These are phyloP conservation scores for Xanthoconium separans DNA, from an alignment of 1,284 basidiomycete genomes.

Conservation along the genomic window DNA sequence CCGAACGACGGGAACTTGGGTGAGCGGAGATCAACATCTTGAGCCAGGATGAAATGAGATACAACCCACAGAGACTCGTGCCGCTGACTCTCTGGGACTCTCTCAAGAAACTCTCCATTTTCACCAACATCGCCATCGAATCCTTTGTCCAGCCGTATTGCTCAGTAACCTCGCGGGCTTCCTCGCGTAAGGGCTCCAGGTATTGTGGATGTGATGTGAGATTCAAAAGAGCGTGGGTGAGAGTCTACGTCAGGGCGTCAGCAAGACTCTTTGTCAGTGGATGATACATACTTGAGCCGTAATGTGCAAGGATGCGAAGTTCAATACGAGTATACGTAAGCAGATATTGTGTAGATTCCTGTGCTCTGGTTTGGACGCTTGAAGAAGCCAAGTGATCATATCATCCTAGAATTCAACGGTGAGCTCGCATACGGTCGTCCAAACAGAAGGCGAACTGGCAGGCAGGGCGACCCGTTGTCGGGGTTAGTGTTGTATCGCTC, in stretches of 20 bases:
- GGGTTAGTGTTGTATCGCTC: slow-evolving; percentile 16
- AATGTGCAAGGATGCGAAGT: slow-evolving; percentile 44
- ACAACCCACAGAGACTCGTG: slow-evolving; percentile 30
- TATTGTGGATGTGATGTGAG: slow-evolving; percentile 39
- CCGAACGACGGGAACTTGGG: slow-evolving; percentile 35
- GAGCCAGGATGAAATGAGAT: background rate
- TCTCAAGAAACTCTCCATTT: slow-evolving; percentile 43
- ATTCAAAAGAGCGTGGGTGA: slow-evolving; percentile 38
- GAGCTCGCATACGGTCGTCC: slow-evolving; percentile 7
- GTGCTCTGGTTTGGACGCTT: slow-evolving; percentile 34
- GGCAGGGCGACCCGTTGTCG: slow-evolving; percentile 9
- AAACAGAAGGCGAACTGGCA: slow-evolving; percentile 27
- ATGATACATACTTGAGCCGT: slow-evolving; percentile 36
- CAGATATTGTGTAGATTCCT: slow-evolving; percentile 33
- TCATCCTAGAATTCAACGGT: slow-evolving; percentile 36
- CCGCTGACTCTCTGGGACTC: slow-evolving; percentile 39
- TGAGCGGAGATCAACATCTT: slow-evolving; percentile 10
- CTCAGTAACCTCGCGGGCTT: slow-evolving; percentile 32
- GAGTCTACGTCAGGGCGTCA: slow-evolving; percentile 26
- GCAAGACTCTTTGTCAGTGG: background rate
- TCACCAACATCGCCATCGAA: slow-evolving; percentile 34
- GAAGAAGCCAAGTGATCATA: slow-evolving; percentile 47
- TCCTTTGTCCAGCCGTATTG: slow-evolving; percentile 38
- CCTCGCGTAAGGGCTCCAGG: slow-evolving; percentile 37
- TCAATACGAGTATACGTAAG: slow-evolving; percentile 42